Base-by-base conservation (phyloP, 2,329 filamentous ascomycete genomes). In the Domatiomyces globalis region DNA sequence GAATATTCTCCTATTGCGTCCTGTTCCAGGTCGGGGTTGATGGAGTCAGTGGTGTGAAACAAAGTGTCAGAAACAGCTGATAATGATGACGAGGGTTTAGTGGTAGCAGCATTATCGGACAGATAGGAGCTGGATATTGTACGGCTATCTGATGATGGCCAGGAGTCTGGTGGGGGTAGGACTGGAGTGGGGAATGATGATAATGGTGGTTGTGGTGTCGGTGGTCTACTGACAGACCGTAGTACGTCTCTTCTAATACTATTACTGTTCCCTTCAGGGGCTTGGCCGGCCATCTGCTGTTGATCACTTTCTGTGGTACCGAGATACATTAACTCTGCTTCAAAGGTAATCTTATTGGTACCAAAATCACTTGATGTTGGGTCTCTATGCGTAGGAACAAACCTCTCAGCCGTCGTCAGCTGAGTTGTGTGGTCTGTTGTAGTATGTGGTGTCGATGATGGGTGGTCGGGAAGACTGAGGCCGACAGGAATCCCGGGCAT, bases 11-110 rank as follows among this genome's bases (percentile, higher is more conserved):
- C 22, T 25, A 25, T 25, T 25, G 22, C 51, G 46, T 65, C 63
- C 42, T 66, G 50, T 27, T 66, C 62, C 58, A 65, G 63, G 17
- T 50, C 45, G 4, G 39, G 18, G 29, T 53, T 44, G 12, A 49
- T 45, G 9, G 55, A 39, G 45, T 60, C 6, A 25, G 3, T 25
- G 22, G 22, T 25, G 22, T 25, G 22, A 25, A 25, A 25, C 22
- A 25, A 4, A 3, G 22, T 25, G 22, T 25, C 22, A 25, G 3
- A 25, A 25, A 6, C 22, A 25, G 6, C 22, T 25, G 22, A 6
- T 25, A 25, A 25, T 25, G 22, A 25, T 25, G 22, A 6, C 6
- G 22, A 25, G 22, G 22, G 22, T 3, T 25, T 25, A 6, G 22
- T 6, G 22, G 22, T 25, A 25, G 22, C 22, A 25, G 22, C 6